Evolutionary conservation across 1,284 basidiomycete species (phyloP).

Genomic region (Boletus holoroseus): DNA sequence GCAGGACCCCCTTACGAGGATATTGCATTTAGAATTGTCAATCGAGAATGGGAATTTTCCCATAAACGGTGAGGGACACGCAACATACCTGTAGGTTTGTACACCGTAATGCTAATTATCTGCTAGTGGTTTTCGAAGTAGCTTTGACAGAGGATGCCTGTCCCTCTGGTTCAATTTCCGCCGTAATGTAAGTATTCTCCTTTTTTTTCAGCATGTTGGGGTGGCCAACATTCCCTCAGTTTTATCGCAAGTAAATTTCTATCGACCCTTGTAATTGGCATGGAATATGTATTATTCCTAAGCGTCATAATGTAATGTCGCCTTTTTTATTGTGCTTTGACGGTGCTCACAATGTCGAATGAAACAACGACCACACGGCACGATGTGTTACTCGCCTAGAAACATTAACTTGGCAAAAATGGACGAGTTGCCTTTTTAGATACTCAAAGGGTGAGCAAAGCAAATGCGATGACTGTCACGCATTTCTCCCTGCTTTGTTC

Average conservation of each 20-base stretch:
- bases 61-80: constrained; percentile 70
- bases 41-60: constrained; percentile 97
- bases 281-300: constrained; percentile 16
- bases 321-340: constrained; percentile 7
- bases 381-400: constrained; percentile 3
- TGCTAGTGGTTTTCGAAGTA: constrained; percentile 73
- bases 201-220: constrained; percentile 7
- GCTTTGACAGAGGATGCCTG: constrained; percentile 79
- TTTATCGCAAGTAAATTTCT: constrained; percentile 57
- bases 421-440: constrained; percentile 17
- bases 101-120: constrained; percentile 14
- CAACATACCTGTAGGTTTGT: not conserved
- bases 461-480: not conserved
- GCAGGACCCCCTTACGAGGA: constrained; percentile 99
- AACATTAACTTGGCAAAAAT: constrained; percentile 1
- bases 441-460: constrained; percentile 3
- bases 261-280: constrained; percentile 8
- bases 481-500: constrained; percentile 23
- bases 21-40: constrained; percentile 96
- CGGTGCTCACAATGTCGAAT: constrained; percentile 16
- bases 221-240: constrained; percentile 40
- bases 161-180: constrained; percentile 87
- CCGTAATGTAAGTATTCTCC: constrained; percentile 60
- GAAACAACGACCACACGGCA: constrained; percentile 1
- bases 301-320: constrained; percentile 27